Percentiles rank a stretch among this genome's conserved stretches.
Evolutionary conservation across 2,329 filamentous ascomycete species (phyloP).

Genomic region (Fusarium sp.): DNA sequence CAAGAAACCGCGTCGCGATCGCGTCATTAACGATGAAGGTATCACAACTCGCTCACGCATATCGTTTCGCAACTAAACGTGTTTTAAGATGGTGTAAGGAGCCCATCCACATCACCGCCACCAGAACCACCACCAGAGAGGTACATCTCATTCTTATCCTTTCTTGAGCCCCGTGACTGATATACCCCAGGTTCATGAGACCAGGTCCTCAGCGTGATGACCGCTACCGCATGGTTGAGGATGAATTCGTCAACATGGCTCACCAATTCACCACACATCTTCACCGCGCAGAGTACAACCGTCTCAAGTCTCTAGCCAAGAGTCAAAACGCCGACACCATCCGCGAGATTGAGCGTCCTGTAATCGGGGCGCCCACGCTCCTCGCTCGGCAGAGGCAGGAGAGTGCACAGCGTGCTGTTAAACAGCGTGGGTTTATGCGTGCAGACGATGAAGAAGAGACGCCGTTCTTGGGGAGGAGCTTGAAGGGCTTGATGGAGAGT

Average conservation of each 20-base stretch:
- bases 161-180: neutral
- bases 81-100: slow-evolving; percentile 44
- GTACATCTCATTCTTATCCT: slow-evolving; percentile 45
- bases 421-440: slow-evolving; percentile 41
- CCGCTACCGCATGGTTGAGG: slow-evolving; percentile 84
- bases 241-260: slow-evolving; percentile 78
- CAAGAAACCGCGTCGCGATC: slow-evolving; percentile 37
- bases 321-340: slow-evolving; percentile 66
- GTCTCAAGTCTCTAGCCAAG: slow-evolving; percentile 70
- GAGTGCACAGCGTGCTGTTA: slow-evolving; percentile 31
- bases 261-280: slow-evolving; percentile 79
- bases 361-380: slow-evolving; percentile 54
- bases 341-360: slow-evolving; percentile 63
- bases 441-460: slow-evolving; percentile 9
- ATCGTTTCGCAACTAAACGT: neutral
- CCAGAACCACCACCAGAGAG: slow-evolving; percentile 60
- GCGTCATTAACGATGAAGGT: slow-evolving; percentile 43
- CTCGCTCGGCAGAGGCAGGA: slow-evolving; percentile 41
- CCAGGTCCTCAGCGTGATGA: slow-evolving; percentile 76
- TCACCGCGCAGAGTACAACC: slow-evolving; percentile 81
- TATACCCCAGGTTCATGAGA: slow-evolving; percentile 67
- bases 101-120: slow-evolving; percentile 64
- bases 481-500: slow-evolving; percentile 59
- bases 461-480: slow-evolving; percentile 48
- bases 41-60: neutral